Evolutionary conservation across 176 grass and related monocot species (phyloP).

Genomic region (Carex pumila): DNA sequence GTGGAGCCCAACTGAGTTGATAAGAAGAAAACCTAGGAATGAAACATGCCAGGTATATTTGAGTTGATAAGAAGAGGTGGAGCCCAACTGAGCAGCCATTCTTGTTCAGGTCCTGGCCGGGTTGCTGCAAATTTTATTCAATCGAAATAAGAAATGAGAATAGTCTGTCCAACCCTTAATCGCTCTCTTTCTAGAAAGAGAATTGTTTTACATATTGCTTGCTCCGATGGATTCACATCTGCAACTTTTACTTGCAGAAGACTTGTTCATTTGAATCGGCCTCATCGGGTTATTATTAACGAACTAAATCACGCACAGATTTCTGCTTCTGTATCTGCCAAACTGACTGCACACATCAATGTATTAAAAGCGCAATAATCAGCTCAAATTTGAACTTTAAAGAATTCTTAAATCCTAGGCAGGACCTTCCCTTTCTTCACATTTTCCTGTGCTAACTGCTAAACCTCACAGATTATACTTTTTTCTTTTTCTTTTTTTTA

Average conservation of each 20-base stretch:
- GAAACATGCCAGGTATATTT: neutral
- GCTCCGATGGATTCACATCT: neutral
- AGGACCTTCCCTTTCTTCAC: neutral
- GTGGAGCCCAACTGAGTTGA: neutral
- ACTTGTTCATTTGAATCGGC: neutral
- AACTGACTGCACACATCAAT: neutral
- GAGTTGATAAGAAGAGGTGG: neutral
- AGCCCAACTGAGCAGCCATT: neutral
- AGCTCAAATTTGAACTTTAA: neutral
- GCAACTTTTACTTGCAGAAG: neutral
- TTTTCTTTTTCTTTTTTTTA: neutral
- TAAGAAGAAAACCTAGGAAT: neutral
- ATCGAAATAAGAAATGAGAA: neutral
- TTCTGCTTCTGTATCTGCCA: neutral
- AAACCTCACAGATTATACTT: neutral
- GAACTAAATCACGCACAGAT: neutral
- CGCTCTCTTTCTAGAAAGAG: neutral
- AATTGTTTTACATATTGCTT: neutral
- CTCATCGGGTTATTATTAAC: neutral
- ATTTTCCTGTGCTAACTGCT: neutral
- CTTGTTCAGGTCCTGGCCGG: neutral
- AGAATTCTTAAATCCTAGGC: neutral
- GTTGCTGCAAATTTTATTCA: neutral
- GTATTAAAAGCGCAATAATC: neutral
- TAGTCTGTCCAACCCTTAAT: neutral